Percentiles rank a stretch among this genome's conserved stretches.
Evolutionary conservation across 345 rosid species (phyloP).

Genomic region (Eucalyptus marginata): DNA sequence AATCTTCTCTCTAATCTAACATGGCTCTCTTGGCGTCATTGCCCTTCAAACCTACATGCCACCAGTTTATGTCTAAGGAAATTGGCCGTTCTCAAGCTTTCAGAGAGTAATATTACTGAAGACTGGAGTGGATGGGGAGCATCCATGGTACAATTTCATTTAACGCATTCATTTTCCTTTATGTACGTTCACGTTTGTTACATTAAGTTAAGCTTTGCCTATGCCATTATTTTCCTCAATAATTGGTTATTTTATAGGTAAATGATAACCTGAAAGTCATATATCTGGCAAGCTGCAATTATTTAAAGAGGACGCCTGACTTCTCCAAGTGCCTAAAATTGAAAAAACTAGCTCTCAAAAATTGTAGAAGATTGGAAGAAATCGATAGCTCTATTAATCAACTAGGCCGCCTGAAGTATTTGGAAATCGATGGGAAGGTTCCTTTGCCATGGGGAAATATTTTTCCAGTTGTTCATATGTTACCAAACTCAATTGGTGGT

Average conservation of each 20-base stretch:
- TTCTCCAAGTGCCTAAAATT: not conserved
- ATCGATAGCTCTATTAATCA: too few relatives aligned
- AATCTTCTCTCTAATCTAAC: not conserved
- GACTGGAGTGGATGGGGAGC: not conserved
- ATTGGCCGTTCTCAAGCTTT: not conserved
- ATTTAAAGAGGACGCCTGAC: not conserved
- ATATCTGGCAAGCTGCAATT: not conserved
- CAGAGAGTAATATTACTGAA: not conserved
- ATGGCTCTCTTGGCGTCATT: not conserved
- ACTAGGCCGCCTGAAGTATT: too few relatives aligned
- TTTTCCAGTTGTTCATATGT: rapidly evolving
- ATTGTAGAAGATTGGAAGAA: too few relatives aligned
- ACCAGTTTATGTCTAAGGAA: not conserved
- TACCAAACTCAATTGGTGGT: not conserved
- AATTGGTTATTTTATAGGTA: not conserved
- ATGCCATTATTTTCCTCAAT: not conserved
- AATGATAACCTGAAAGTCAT: not conserved
- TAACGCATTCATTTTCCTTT: not conserved
- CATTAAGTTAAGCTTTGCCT: rapidly evolving
- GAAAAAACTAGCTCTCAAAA: too few relatives aligned
- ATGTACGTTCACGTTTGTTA: not conserved
- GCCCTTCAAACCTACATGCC: not conserved
- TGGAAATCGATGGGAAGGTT: not conserved
- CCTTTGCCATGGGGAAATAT: rapidly evolving
- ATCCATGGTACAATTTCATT: not conserved